These are phyloP conservation scores for Camellia granthamiana DNA, from an alignment of 148 eudicot genomes.

Conservation along the genomic window DNA sequence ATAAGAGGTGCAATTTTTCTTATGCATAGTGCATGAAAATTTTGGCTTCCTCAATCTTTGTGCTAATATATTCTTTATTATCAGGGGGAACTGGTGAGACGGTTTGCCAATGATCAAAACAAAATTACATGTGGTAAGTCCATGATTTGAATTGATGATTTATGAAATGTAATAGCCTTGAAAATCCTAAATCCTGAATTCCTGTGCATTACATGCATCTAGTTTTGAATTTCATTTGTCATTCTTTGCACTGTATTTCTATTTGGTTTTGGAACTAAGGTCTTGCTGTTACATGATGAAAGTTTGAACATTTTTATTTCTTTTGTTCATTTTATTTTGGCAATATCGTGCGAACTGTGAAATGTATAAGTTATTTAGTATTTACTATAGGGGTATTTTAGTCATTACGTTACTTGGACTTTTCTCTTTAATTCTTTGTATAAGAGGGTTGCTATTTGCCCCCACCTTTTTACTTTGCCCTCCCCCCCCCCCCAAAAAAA, in stretches of 20 bases:
- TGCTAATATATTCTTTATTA: slow-evolving; percentile 6
- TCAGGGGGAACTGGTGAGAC: slow-evolving; percentile 83
- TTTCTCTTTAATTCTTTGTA: no score
- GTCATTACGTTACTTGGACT: no score
- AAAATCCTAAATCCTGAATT: not conserved
- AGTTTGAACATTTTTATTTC: not conserved
- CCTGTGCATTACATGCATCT: not conserved
- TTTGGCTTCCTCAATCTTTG: slow-evolving; percentile 13
- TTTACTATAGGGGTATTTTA: no score
- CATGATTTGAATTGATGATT: slow-evolving; percentile 6
- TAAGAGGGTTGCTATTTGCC: no score
- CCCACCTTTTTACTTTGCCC: no score
- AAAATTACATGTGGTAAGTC: slow-evolving; percentile 88
- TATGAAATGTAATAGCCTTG: not conserved
- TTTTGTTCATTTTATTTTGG: not conserved
- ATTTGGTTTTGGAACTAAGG: not conserved
- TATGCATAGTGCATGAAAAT: not conserved
- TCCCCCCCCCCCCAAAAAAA: no score
- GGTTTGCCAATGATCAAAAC: slow-evolving; percentile 75
- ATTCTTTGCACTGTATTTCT: not conserved
- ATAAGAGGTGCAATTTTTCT: not conserved
- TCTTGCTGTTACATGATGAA: not conserved
- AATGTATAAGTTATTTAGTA: not conserved
- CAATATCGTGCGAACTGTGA: not conserved
- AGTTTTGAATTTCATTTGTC: not conserved